These are phyloP conservation scores for Hanseniaspora clermontiae DNA, from an alignment of 805 yeast genomes.

Conservation along the genomic window DNA sequence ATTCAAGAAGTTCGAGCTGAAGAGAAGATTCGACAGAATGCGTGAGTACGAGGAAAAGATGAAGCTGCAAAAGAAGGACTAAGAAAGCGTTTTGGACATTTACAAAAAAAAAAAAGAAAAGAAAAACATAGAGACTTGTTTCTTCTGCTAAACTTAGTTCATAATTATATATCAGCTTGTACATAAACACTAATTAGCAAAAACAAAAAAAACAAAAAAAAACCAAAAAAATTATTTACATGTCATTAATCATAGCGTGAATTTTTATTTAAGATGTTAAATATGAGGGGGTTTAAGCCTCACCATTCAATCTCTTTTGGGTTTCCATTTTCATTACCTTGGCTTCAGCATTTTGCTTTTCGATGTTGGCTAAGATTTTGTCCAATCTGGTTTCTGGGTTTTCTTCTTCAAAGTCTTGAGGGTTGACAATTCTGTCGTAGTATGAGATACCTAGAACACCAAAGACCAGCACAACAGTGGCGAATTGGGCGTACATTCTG, in stretches of 20 bases:
- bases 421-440: constrained; percentile 47
- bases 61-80: not conserved
- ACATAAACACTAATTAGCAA: no score
- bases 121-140: no score
- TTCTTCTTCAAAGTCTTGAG: constrained; percentile 19
- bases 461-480: constrained; percentile 57
- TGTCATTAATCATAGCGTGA: no score
- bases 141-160: not conserved
- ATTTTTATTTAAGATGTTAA: no score
- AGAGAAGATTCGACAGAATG: constrained; percentile 12
- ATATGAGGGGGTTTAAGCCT: constrained; percentile 15
- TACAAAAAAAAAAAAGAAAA: no score
- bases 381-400: constrained; percentile 35
- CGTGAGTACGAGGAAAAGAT: not conserved
- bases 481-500: constrained; percentile 80
- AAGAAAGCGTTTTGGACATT: not conserved
- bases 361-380: constrained; percentile 28
- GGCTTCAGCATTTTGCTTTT: constrained; percentile 27
- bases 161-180: not conserved
- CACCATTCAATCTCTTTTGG: constrained; percentile 31
- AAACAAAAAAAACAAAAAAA: not conserved
- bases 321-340: constrained; percentile 13
- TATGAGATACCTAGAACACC: constrained; percentile 56
- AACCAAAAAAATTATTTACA: not conserved
- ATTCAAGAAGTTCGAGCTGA: constrained; percentile 9